Base-by-base conservation (phyloP, 2,329 filamentous ascomycete genomes). In the Neocucurbitaria cava region DNA sequence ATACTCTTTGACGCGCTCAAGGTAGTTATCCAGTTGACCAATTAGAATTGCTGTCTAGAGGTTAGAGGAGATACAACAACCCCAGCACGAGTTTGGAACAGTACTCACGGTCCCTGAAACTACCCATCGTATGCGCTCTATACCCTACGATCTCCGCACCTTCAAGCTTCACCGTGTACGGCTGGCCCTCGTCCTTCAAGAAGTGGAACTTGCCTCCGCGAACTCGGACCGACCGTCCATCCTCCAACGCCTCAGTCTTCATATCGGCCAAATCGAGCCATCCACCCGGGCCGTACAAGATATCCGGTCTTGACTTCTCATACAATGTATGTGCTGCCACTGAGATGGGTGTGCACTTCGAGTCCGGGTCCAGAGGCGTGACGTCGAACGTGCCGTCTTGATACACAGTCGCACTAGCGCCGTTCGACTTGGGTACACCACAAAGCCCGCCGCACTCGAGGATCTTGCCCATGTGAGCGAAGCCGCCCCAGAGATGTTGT, bases 261-360 rank as follows among this genome's bases (percentile, higher is more conserved):
- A 79, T 72, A 0, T 68, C 42, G 0, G 71, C 69, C 0, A 85
- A 66, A 38, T 81, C 70, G 0, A 85, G 71, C 6, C 69, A 64
- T 0, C 83, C 83, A 0, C 83, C 83, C 0, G 83, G 83, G 0
- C 83, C 83, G 5, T 70, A 55, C 1, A 85, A 61, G 1, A 80
- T 60, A 62, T 85, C 83, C 0, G 83, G 83, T 15, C 83, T 65
- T 0, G 77, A 75, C 54, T 85, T 85, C 69, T 85, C 83, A 46
- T 85, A 85, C 9, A 85, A 64, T 0, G 82, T 79, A 56, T 85
- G 83, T 0, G 83, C 81, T 0, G 82, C 82, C 0, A 85, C 82
- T 0, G 78, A 80, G 0, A 79, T 49, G 0, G 80, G 76, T 0
- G 79, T 84, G 54, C 83, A 85, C 1, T 69, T 69, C 0, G 77